phyloP scores from a whole-genome alignment of 2,329 filamentous ascomycete genomes.

The Trichoderma sp. region DNA sequence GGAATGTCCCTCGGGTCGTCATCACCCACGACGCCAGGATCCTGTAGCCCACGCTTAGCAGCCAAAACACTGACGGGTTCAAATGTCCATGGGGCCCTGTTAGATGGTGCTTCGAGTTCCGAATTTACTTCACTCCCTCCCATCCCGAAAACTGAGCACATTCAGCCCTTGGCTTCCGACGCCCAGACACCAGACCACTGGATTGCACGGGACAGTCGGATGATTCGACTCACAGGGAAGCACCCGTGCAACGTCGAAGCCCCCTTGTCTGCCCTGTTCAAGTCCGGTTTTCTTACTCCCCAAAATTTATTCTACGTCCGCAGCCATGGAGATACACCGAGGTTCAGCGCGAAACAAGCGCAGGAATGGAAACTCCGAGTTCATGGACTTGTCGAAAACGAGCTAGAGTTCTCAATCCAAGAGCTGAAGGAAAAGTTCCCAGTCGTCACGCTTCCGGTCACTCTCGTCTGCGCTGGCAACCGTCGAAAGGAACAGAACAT shows the following conservation, averaged over 20 bases:
- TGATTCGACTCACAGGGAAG: constrained; percentile 83
- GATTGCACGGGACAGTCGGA: constrained; percentile 75
- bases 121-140: neutral
- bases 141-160: neutral
- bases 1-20: neutral
- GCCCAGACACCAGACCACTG: constrained; percentile 75
- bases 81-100: neutral
- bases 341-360: constrained; percentile 68
- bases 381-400: constrained; percentile 80
- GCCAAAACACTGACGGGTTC: neutral
- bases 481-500: constrained; percentile 90
- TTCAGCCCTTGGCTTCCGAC: constrained; percentile 36
- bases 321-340: constrained; percentile 83
- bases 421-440: constrained; percentile 75
- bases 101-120: neutral
- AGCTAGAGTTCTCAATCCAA: constrained; percentile 69
- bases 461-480: constrained; percentile 89
- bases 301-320: constrained; percentile 89
- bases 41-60: neutral
- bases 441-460: constrained; percentile 83
- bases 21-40: neutral
- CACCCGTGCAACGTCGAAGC: constrained; percentile 93
- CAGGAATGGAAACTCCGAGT: constrained; percentile 81
- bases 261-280: constrained; percentile 74
- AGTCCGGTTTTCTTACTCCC: constrained; percentile 81